Percentiles rank a stretch among this genome's conserved stretches.
Conservation (phyloP, 441 rosid species). For the California macrophylla region DNA sequence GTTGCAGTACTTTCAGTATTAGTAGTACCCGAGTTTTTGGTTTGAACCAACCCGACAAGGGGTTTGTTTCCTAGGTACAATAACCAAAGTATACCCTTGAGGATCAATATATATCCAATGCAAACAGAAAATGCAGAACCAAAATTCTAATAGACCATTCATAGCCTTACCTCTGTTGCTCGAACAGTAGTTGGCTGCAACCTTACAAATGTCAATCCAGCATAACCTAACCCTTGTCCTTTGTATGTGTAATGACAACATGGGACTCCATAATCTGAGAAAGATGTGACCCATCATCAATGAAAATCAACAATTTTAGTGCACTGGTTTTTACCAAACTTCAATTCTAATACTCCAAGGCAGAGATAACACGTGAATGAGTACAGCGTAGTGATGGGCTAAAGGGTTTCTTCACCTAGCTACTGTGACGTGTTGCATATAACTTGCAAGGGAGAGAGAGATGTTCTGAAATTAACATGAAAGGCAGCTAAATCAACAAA, state of each 20-base stretch:
- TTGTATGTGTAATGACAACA: neutral
- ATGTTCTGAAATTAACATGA: neutral
- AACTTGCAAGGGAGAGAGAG: neutral
- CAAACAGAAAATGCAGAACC: neutral
- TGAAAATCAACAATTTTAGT: conserved; percentile 1
- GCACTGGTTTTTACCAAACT: neutral
- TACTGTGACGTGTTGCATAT: neutral
- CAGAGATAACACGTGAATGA: neutral
- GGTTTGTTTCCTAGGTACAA: neutral
- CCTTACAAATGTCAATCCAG: neutral
- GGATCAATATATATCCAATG: neutral
- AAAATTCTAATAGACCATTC: neutral
- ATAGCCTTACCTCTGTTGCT: neutral
- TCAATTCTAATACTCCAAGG: neutral
- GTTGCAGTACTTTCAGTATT: no score
- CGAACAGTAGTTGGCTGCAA: neutral
- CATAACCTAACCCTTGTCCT: conserved; percentile 2
- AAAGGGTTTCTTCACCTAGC: neutral
- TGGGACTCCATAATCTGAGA: neutral
- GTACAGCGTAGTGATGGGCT: neutral
- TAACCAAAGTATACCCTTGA: neutral
- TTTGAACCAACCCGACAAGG: no score
- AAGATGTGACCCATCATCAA: conserved; percentile 1
- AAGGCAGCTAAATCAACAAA: neutral
- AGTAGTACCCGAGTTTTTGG: no score